Percentiles rank a stretch among this genome's conserved stretches.
Conservation (phyloP, 768 basidiomycete genomes). For the Astraeus odoratus region DNA sequence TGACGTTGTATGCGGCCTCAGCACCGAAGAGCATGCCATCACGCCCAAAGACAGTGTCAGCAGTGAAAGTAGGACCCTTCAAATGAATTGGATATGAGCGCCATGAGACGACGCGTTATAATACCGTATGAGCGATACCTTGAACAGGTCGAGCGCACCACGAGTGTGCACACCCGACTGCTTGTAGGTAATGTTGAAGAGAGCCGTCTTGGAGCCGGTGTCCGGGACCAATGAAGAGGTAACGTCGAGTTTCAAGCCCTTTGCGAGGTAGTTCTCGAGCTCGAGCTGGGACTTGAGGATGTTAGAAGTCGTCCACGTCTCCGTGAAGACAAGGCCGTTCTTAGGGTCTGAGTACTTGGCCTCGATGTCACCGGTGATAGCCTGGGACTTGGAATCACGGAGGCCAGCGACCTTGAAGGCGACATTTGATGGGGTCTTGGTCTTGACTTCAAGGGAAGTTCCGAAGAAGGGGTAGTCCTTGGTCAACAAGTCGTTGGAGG, state of each 20-base stretch:
- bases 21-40: conserved; percentile 97
- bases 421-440: conserved; percentile 81
- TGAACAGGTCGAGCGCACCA: conserved; percentile 87
- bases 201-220: conserved; percentile 78
- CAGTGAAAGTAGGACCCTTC: conserved; percentile 95
- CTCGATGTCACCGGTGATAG: conserved; percentile 89
- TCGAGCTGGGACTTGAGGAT: conserved; percentile 86
- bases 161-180: conserved; percentile 93
- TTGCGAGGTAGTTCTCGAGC: conserved; percentile 94
- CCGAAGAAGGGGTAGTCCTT: conserved; percentile 87
- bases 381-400: conserved; percentile 65
- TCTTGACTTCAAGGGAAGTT: conserved; percentile 77
- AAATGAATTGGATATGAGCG: conserved; percentile 5
- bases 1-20: conserved; percentile 96
- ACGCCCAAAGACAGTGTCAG: conserved; percentile 91
- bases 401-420: conserved; percentile 88
- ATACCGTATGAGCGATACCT: conserved; percentile 40
- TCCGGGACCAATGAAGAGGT: conserved; percentile 78
- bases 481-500: conserved; percentile 87
- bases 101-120: background rate
- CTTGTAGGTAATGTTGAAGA: conserved; percentile 86
- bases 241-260: conserved; percentile 95
- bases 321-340: conserved; percentile 90
- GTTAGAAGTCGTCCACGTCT: conserved; percentile 95
- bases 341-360: conserved; percentile 87